Evolutionary conservation across 169 alveolate species (phyloP), one percentile per base, ranked within the genome.

Genomic region (Cryptosporidium muris): DNA sequence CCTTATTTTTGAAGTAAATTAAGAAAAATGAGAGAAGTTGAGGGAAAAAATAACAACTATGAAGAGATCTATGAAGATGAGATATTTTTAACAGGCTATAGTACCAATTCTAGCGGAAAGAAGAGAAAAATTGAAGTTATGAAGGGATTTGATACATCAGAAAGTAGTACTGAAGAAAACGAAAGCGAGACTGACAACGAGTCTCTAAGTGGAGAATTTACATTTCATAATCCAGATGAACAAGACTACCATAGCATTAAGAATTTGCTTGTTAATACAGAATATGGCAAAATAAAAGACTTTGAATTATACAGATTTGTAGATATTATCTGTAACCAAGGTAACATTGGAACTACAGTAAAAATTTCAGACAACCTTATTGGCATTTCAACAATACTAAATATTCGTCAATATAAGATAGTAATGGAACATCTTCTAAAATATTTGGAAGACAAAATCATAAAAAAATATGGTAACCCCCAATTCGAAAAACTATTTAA

Each of bases 341-440:
- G 85, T 5, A 74, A 74, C 40, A 74, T 74, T 43, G 85, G 85
- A 58, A 74, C 85, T 37, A 74, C 85, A 3, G 68, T 74, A 45
- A 36, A 62, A 11, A 74, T 74, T 45, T 74, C 85, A 37, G 68
- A 42, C 6, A 54, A n/a, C 48, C 12, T 74, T 45, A 62, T 74
- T 40, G 85, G 63, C 7, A 34, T 74, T 8, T 74, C 85, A 54
- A 74, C 85, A 11, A 74, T 74, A 5, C 4, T 74, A 40, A 74
- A 74, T 11, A 58, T 74, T 36, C 66, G 85, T 8, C 85, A 74
- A 45, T 74, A 74, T 25, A 58, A 49, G 48, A 1, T 40, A 1
- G 63, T 60, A 37, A 25, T 74, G 67, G 9, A 43, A 7, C 47
- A 58, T 25, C 54, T 74, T 40, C 62, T 48, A 12, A 54, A 56